Evolutionary conservation across 2,329 filamentous ascomycete species (phyloP), one percentile per base, ranked within the genome.

Genomic region (Pezicula radicicola): DNA sequence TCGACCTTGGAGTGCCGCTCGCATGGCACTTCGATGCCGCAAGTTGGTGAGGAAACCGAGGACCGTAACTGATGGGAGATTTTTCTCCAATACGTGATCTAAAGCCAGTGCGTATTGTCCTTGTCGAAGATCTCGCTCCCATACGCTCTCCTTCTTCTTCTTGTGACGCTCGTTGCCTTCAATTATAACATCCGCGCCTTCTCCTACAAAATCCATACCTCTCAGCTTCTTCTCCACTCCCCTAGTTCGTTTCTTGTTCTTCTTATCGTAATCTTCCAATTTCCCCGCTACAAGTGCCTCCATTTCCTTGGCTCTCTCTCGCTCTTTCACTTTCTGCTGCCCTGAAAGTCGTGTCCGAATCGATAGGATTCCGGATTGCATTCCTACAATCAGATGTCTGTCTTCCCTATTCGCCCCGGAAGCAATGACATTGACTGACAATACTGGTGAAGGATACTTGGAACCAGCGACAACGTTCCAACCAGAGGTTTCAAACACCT

Each of bases 401-500:
- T 99, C 94, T 63, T 92, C 88, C 47, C 81, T 79, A 49, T 81
- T 80, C 12, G 76, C 68, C n/a, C 85, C 85, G 8, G 83, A 78
- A 12, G 80, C 77, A 57, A 97, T 83, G 41, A 96, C 87, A 54
- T 81, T 83, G 53, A 97, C 80, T 9, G 91, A 89, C 12, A 99
- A 82, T 52, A 99, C 88, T 1, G 94, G 94, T 2, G 91, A 89
- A 5, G 91, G 87, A 71, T 97, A 99, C 72, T 97, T 99, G 55
- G 88, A 84, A 48, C 90, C 93, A 37, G 90, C 88, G n/a, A 97
- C 92, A 7, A 97, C 89, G 66, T 97, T 96, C 94, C 94, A 99
- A 47, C 84, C 87, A 1, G 85, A 86, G 1, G 92, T 97, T 72
- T 97, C 93, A 64, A 96, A 97, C 37, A 99, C 84, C 73, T 99